phyloP scores from a whole-genome alignment of 2,329 filamentous ascomycete species.

The Aspergillus sergii region DNA sequence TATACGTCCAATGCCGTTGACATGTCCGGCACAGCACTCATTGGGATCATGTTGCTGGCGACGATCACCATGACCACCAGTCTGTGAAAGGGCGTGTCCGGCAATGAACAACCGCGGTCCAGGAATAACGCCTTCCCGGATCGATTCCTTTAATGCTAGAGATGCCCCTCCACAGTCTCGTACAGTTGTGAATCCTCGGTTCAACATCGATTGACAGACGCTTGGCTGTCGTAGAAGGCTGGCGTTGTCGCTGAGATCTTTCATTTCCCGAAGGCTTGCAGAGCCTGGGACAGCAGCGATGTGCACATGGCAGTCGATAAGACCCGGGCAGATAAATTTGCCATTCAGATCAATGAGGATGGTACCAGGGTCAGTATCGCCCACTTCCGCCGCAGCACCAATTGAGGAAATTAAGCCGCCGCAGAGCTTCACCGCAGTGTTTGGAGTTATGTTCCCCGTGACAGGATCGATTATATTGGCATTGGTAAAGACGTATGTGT shows the following conservation, averaged over 20 bases:
- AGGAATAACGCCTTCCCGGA: conserved; percentile 57
- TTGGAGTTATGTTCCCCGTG: neutral
- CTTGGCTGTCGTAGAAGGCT: conserved; percentile 25
- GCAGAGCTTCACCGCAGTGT: neutral
- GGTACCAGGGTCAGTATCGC: neutral
- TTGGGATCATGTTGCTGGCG: conserved; percentile 43
- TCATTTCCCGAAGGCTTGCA: conserved; percentile 23
- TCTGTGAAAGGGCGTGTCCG: conserved; percentile 58
- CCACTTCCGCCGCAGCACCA: rapidly evolving
- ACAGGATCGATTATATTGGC: neutral
- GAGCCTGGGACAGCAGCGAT: conserved; percentile 29
- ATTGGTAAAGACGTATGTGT: neutral
- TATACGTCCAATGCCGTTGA: conserved; percentile 43
- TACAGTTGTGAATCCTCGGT: conserved; percentile 60
- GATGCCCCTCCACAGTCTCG: conserved; percentile 62
- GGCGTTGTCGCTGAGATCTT: conserved; percentile 25
- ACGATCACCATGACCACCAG: conserved; percentile 61
- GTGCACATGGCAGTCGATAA: conserved; percentile 32
- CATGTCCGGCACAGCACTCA: conserved; percentile 52
- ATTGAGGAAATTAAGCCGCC: neutral
- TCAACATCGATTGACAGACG: conserved; percentile 50
- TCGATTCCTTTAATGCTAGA: conserved; percentile 55
- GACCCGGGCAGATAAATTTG: conserved; percentile 27
- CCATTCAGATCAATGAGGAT: conserved; percentile 20
- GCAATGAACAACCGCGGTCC: conserved; percentile 61